Evolutionary conservation across 2,329 filamentous ascomycete species (phyloP), one percentile per base, ranked within the genome.

Genomic region (Aphanocladium album): DNA sequence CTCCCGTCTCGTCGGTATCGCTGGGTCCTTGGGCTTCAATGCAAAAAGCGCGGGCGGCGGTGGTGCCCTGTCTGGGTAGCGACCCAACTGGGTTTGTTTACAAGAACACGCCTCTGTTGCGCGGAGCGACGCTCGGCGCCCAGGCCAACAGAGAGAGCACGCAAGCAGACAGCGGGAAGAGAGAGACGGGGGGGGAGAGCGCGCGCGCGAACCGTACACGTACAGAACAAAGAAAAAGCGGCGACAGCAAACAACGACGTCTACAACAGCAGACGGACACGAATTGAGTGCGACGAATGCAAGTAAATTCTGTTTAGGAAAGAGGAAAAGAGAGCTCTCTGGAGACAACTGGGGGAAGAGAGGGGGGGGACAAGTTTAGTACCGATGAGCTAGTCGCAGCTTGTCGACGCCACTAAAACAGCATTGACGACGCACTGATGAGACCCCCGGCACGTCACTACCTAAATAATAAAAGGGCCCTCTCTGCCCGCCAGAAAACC

Each of bases 11-110:
- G 30, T 58, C 30, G 19, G 53, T 16, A 39, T 53, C 39, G 57
- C 50, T 60, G 57, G 57, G 47, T 6, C 21, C 57, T 60, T 60
- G 57, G 57, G 57, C 57, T 60, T 60, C 57, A 60, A 60, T 60
- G 49, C 57, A 27, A 57, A 41, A 47, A n/a, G n/a, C 30, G 57
- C 57, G 49, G 57, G 49, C 57, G 49, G 57, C 30, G 49, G 57
- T 59, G 57, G 57, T 59, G 57, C 57, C 57, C 46, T 52, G 57
- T 35, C 35, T 21, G 12, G 47, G 47, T 53, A 60, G 57, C 57
- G 49, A 60, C 57, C 57, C 57, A 60, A 60, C 49, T 43, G 49
- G 57, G 57, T 60, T 60, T 60, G 57, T 60, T 60, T 53, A 60
- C 57, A 52, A 53, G 8, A 37, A 53, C 57, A 60, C 57, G 57